Evolutionary conservation across 768 basidiomycete genomes (phyloP).

Genomic region (Cubamyces lactineus): DNA sequence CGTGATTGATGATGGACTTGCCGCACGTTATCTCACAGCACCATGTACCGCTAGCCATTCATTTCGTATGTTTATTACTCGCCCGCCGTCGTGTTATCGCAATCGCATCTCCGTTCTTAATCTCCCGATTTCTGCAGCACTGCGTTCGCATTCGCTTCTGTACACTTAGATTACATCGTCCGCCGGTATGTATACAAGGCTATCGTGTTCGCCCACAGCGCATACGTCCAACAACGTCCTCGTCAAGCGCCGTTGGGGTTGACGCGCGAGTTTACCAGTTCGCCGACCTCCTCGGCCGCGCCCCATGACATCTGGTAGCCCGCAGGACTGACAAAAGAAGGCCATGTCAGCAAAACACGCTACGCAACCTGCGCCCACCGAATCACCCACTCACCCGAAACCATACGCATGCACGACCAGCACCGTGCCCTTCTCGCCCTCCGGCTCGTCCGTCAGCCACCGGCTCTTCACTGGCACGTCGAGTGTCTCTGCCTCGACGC

Average conservation of each 20-base stretch:
- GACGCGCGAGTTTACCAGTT: constrained; percentile 22
- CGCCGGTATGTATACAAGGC: too few relatives aligned
- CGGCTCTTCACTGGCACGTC: too few relatives aligned
- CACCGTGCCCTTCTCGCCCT: too few relatives aligned
- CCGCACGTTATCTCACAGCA: constrained; percentile 15
- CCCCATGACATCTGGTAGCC: constrained; percentile 37
- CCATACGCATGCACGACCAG: constrained; percentile 67
- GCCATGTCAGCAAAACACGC: background rate
- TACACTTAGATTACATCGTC: too few relatives aligned
- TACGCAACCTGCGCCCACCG: background rate
- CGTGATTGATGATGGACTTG: background rate
- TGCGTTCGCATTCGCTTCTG: too few relatives aligned
- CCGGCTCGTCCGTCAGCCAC: too few relatives aligned
- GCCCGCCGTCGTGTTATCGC: constrained; percentile 10
- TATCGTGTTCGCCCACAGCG: background rate
- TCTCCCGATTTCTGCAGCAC: too few relatives aligned
- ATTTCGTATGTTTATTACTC: constrained; percentile 22
- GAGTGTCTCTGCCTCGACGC: too few relatives aligned
- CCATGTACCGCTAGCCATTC: constrained; percentile 21
- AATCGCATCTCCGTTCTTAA: constrained; percentile 8
- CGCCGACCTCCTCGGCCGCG: constrained; percentile 31
- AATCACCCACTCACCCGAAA: constrained; percentile 47
- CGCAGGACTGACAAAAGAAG: constrained; percentile 25
- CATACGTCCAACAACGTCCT: too few relatives aligned
- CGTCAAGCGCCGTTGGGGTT: constrained; percentile 11